Percentiles rank a stretch among this genome's conserved stretches.
Conservation (phyloP, 2,329 filamentous ascomycete genomes). For the Gliomastix tumulicola region DNA sequence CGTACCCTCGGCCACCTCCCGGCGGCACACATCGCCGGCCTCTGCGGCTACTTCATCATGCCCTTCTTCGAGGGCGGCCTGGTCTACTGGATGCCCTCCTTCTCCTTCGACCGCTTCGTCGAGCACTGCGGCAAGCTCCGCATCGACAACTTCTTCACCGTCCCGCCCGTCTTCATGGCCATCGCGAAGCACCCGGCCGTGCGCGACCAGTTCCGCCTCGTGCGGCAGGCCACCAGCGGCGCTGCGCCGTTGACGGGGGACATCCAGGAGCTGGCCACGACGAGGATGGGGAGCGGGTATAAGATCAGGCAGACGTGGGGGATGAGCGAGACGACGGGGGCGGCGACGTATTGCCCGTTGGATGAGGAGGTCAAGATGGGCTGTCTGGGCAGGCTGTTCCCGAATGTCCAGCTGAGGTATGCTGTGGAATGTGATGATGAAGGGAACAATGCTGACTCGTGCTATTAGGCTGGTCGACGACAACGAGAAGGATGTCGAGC, state of each 20-base stretch:
- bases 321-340: conserved; percentile 46
- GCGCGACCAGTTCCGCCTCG: conserved; percentile 44
- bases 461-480: conserved; percentile 27
- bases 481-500: conserved; percentile 26
- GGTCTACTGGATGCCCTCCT: conserved; percentile 57
- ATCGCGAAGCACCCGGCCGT: conserved; percentile 51
- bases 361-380: conserved; percentile 34
- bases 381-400: conserved; percentile 28
- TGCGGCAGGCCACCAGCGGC: conserved; percentile 41
- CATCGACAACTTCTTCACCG: conserved; percentile 49
- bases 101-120: conserved; percentile 50
- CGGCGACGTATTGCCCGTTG: conserved; percentile 35
- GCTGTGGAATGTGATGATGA: neutral
- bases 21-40: conserved; percentile 36
- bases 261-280: conserved; percentile 40
- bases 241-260: conserved; percentile 51
- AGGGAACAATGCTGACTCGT: neutral
- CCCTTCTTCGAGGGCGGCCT: conserved; percentile 32
- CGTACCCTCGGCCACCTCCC: conserved; percentile 35
- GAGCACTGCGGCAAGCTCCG: conserved; percentile 39
- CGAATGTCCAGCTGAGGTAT: conserved; percentile 18
- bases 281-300: conserved; percentile 36
- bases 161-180: conserved; percentile 53
- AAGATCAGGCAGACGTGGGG: conserved; percentile 48
- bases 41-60: conserved; percentile 34